Conservation (phyloP, 345 rosid species). For the Adansonia digitata region DNA sequence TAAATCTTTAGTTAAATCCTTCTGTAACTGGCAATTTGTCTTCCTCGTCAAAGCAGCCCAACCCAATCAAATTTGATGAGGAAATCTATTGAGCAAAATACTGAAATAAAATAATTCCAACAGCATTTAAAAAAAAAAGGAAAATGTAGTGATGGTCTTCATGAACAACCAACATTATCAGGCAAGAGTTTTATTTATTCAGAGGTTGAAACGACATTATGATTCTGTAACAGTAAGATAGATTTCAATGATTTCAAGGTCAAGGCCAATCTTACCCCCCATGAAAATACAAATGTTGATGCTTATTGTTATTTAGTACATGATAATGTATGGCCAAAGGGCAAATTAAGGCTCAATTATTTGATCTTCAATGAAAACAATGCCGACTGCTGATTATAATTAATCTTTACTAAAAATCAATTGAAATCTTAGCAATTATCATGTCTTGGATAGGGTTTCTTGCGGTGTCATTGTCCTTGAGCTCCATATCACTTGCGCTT, state of each 20-base stretch:
- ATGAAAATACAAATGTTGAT: neutral
- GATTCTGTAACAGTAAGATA: neutral
- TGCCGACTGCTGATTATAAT: neutral
- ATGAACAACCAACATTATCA: neutral
- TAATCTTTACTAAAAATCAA: too few species aligned
- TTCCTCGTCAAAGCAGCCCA: neutral
- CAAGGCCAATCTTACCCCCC: neutral
- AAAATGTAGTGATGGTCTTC: neutral
- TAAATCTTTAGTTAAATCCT: too few species aligned
- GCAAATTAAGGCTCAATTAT: neutral
- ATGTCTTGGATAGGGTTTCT: conserved; percentile 39
- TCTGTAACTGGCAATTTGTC: too few species aligned
- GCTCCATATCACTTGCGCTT: conserved; percentile 36
- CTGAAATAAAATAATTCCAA: neutral
- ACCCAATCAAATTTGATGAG: neutral
- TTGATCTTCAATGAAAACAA: neutral
- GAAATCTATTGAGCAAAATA: neutral
- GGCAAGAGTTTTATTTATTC: neutral
- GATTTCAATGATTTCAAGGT: neutral
- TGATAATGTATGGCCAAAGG: neutral
- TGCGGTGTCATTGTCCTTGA: conserved; percentile 36
- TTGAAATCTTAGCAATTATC: conserved; percentile 45
- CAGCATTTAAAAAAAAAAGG: too few species aligned
- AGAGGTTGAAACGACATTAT: neutral
- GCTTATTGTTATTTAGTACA: too few species aligned